These are phyloP conservation scores for Ottelia alismoides DNA, from an alignment of 106 monocot genomes.

Conservation along the genomic window DNA sequence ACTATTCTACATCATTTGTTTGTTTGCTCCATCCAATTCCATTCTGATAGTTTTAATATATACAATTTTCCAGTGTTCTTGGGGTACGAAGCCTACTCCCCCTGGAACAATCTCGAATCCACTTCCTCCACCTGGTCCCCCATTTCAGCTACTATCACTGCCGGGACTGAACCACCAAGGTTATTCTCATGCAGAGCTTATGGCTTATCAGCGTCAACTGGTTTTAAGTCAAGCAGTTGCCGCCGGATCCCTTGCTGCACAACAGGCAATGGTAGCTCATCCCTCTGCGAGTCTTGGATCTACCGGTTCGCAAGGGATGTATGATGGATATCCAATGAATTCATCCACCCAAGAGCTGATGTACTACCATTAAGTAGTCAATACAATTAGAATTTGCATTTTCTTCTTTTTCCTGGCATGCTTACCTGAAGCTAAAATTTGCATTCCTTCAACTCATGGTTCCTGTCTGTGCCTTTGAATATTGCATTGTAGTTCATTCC, in stretches of 20 bases:
- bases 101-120: conserved; percentile 49
- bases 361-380: conserved; percentile 43
- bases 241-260: conserved; percentile 30
- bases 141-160: conserved; percentile 22
- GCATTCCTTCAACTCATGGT: no score
- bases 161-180: conserved; percentile 22
- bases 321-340: conserved; percentile 43
- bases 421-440: no score
- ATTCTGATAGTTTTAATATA: neutral
- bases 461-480: no score
- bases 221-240: conserved; percentile 28
- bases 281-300: conserved; percentile 30
- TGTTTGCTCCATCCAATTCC: neutral
- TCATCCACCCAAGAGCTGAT: conserved; percentile 53
- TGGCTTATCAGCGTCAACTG: conserved; percentile 54
- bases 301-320: conserved; percentile 32
- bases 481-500: no score
- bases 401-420: no score
- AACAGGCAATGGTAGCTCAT: conserved; percentile 39
- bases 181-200: conserved; percentile 35
- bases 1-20: neutral
- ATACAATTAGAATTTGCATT: no score
- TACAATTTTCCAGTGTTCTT: conserved; percentile 34
- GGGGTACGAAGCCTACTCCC: conserved; percentile 64
- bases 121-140: conserved; percentile 32